phyloP scores from a whole-genome alignment of 192 early-diverging fungal genomes.

The Dimargaris cristalligena region DNA sequence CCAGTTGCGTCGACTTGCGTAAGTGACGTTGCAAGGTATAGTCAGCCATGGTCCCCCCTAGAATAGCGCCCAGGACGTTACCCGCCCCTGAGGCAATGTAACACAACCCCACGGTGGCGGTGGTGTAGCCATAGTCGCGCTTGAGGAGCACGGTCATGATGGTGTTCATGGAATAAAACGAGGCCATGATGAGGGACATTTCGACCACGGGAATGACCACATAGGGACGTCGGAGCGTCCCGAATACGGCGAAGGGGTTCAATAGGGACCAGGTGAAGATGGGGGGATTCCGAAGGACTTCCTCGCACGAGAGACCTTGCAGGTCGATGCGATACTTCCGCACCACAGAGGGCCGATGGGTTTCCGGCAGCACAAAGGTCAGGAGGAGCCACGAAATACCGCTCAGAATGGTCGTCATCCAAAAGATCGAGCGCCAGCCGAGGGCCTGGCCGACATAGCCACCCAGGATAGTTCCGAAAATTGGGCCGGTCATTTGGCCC shows the following conservation, averaged over 20 bases:
- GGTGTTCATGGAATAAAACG: not conserved
- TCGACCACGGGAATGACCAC: not conserved
- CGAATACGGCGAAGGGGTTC: not conserved
- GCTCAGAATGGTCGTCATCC: constrained; percentile 33
- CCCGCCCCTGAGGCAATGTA: not conserved
- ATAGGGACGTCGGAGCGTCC: not conserved
- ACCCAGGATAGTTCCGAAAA: constrained; percentile 32
- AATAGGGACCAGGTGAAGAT: not conserved
- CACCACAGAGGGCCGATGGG: constrained; percentile 24
- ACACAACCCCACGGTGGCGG: not conserved
- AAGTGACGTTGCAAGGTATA: not conserved
- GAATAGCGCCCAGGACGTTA: not conserved
- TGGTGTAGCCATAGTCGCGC: not conserved
- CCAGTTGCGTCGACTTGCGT: not conserved
- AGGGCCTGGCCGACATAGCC: constrained; percentile 26
- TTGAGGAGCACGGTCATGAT: not conserved
- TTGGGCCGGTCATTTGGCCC: constrained; percentile 31
- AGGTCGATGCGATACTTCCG: constrained; percentile 16
- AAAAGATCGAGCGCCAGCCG: constrained; percentile 39
- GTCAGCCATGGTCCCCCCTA: not conserved
- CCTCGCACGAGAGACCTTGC: constrained; percentile 8
- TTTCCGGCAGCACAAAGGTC: constrained; percentile 39
- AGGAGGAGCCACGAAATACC: constrained; percentile 27
- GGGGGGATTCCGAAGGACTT: not conserved
- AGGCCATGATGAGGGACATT: not conserved